Evolutionary conservation across 495 filamentous ascomycete species (phyloP).

Genomic region (Talaromyces liani): DNA sequence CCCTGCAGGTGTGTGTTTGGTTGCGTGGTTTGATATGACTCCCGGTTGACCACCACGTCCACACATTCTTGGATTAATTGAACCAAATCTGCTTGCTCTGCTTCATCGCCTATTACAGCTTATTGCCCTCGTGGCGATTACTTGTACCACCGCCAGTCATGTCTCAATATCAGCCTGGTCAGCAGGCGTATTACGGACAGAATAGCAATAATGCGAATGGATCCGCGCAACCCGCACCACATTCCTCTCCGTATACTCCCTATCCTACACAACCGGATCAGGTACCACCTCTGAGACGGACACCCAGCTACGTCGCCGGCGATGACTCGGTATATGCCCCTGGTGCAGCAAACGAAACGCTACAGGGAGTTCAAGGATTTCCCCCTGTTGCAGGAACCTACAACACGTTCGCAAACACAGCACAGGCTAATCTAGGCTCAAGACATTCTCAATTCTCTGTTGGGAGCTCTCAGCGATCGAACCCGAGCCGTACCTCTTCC

Average conservation of each 20-base stretch:
- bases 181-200: constrained; percentile 33
- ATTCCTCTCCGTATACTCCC: not conserved
- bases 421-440: constrained; percentile 16
- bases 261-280: constrained; percentile 27
- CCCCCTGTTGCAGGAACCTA: constrained; percentile 22
- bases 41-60: not conserved
- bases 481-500: constrained; percentile 36
- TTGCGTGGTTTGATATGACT: not conserved
- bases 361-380: constrained; percentile 27
- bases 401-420: constrained; percentile 16
- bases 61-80: not conserved
- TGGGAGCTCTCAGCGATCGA: constrained; percentile 33
- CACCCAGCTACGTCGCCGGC: constrained; percentile 70
- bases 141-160: constrained; percentile 17
- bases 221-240: constrained; percentile 2
- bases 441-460: constrained; percentile 25
- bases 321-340: constrained; percentile 51
- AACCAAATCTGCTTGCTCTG: not conserved
- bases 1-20: not conserved
- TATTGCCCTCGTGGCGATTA: not conserved
- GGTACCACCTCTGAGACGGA: constrained; percentile 44
- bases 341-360: constrained; percentile 20
- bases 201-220: constrained; percentile 11
- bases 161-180: constrained; percentile 45
- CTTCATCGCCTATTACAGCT: not conserved